These are phyloP conservation scores for Phytophthora pisi DNA, from an alignment of 352 stramenopile genomes.

Conservation along the genomic window DNA sequence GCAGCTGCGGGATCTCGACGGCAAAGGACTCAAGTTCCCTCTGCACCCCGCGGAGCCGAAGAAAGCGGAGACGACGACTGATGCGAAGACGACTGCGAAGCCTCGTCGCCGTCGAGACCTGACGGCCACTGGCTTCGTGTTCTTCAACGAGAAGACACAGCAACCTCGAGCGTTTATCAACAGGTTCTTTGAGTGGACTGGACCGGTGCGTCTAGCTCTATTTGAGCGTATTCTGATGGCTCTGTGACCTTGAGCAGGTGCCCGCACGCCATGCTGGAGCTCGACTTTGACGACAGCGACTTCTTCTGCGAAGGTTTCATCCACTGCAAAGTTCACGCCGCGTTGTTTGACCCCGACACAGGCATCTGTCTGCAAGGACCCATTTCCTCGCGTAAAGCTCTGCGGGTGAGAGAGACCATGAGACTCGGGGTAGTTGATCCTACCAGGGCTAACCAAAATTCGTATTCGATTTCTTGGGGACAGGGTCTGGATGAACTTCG, in stretches of 20 bases:
- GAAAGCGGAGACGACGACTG: slow-evolving; percentile 3
- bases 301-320: slow-evolving; percentile 84
- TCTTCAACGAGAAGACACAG: slow-evolving; percentile 50
- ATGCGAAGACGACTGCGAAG: slow-evolving; percentile 6
- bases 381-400: slow-evolving; percentile 41
- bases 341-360: slow-evolving; percentile 82
- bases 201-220: background rate
- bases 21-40: slow-evolving; percentile 68
- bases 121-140: slow-evolving; percentile 66
- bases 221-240: slow-evolving; percentile 1
- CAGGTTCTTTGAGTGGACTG: slow-evolving; percentile 21
- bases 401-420: slow-evolving; percentile 38
- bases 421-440: background rate
- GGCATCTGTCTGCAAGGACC: slow-evolving; percentile 71
- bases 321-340: slow-evolving; percentile 82
- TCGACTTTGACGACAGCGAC: slow-evolving; percentile 82
- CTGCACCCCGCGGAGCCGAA: slow-evolving; percentile 26
- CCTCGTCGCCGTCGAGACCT: slow-evolving; percentile 32
- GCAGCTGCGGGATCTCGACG: slow-evolving; percentile 45
- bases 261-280: slow-evolving; percentile 71
- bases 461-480: background rate
- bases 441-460: background rate
- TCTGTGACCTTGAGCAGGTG: slow-evolving; percentile 38
- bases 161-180: slow-evolving; percentile 67
- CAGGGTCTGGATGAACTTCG: slow-evolving; percentile 48